Conservation (phyloP, 1,284 basidiomycete genomes). For the Mycosarcoma mackinlayi region DNA sequence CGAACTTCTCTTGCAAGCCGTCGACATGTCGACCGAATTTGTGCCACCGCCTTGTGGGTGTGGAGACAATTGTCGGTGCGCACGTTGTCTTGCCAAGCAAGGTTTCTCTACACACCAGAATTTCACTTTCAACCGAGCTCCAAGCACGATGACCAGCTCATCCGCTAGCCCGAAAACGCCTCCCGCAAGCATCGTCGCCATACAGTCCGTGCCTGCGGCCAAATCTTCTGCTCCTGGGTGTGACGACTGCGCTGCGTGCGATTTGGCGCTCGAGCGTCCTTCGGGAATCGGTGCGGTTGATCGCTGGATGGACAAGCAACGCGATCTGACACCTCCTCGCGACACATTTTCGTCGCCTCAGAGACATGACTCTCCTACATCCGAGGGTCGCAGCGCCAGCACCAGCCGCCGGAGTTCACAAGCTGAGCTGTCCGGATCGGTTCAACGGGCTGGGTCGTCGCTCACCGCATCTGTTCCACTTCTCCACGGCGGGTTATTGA, state of each 20-base stretch:
- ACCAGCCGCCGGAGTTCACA: conserved; percentile 11
- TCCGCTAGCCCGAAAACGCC: conserved; percentile 29
- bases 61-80: conserved; percentile 35
- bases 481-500: conserved; percentile 36
- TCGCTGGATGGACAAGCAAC: conserved; percentile 44
- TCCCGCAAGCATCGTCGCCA: neutral
- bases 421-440: neutral
- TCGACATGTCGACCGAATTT: conserved; percentile 52
- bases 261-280: conserved; percentile 48
- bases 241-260: conserved; percentile 56
- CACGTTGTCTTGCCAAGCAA: conserved; percentile 34
- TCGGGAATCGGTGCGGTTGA: conserved; percentile 54
- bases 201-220: neutral
- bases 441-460: neutral
- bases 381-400: conserved; percentile 8
- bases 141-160: conserved; percentile 21
- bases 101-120: neutral
- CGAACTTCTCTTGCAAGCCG: conserved; percentile 44
- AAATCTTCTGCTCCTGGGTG: conserved; percentile 17
- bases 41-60: conserved; percentile 48
- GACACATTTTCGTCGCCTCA: neutral
- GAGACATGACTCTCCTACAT: conserved; percentile 7
- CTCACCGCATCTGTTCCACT: conserved; percentile 8
- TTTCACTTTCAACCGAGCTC: neutral
- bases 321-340: neutral